A percentile compares a stretch with the other conserved stretches of the same genome.
phyloP scores from a whole-genome alignment of 306 rosid species.

The Quercus mongolica region DNA sequence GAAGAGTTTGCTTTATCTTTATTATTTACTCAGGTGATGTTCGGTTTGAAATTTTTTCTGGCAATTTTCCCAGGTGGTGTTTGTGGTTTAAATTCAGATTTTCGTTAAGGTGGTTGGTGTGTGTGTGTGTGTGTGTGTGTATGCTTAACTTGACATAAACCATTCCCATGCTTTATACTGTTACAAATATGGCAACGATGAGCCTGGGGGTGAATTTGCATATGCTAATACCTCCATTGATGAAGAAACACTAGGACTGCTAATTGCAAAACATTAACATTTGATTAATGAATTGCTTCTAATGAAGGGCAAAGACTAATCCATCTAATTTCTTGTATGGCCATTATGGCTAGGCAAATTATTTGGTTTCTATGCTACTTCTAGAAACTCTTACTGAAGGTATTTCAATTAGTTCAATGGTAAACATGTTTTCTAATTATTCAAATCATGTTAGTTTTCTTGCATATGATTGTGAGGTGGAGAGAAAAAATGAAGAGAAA shows the following conservation, averaged over 20 bases:
- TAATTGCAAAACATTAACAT: neutral
- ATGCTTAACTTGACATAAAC: neutral
- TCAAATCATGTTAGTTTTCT: neutral
- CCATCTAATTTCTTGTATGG: no score
- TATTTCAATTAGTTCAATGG: neutral
- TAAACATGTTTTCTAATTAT: neutral
- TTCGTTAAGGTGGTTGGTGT: neutral
- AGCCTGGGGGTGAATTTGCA: neutral
- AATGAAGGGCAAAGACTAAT: no score
- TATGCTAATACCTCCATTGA: neutral
- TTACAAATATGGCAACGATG: no score
- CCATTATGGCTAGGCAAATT: neutral
- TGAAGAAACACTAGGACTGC: neutral
- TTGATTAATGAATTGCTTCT: neutral
- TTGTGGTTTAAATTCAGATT: neutral
- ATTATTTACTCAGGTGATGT: neutral
- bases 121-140: no score
- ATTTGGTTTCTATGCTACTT: neutral
- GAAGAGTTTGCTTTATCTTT: neutral
- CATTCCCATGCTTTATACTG: neutral
- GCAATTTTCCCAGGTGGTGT: neutral
- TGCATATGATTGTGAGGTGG: no score
- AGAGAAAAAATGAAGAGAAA: neutral
- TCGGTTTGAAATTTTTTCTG: neutral
- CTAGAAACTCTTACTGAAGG: neutral